Evolutionary conservation across 139 green algal genomes (phyloP).

Genomic region (Cymbomonas tetramitiformis): DNA sequence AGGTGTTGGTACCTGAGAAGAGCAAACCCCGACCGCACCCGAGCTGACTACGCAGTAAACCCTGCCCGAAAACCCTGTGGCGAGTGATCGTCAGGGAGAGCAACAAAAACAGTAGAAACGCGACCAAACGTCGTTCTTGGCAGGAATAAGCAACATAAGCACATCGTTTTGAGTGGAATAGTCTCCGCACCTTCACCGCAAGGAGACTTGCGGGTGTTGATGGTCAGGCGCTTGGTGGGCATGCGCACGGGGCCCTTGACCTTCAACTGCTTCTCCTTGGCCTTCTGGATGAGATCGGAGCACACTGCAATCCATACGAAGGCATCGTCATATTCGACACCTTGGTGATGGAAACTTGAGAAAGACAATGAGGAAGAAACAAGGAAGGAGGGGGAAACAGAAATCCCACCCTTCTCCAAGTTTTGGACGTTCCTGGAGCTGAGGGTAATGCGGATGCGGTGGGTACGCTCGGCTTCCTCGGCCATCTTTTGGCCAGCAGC

Average conservation of each 20-base stretch:
- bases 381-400: constrained; percentile 5
- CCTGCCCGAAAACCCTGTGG: too few relatives aligned
- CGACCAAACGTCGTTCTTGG: constrained; percentile 2
- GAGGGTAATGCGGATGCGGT: constrained; percentile 97
- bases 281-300: constrained; percentile 84
- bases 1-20: constrained; percentile 97
- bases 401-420: constrained; percentile 90
- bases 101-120: constrained; percentile 7
- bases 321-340: too few relatives aligned
- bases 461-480: constrained; percentile 44
- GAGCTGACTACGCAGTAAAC: too few relatives aligned
- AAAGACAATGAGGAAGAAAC: constrained; percentile 19
- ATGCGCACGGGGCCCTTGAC: constrained; percentile 96
- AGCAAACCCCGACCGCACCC: too few relatives aligned
- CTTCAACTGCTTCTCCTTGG: constrained; percentile 91
- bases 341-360: neutral
- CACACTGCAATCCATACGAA: too few relatives aligned
- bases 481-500: constrained; percentile 38
- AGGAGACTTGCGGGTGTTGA: constrained; percentile 94
- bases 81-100: too few relatives aligned
- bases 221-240: constrained; percentile 91
- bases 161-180: constrained; percentile 21
- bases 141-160: neutral
- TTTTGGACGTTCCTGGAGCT: constrained; percentile 86
- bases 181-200: constrained; percentile 95